Base-by-base conservation (phyloP, 495 filamentous ascomycete species). In the Staphylotrichum tortipilum region DNA sequence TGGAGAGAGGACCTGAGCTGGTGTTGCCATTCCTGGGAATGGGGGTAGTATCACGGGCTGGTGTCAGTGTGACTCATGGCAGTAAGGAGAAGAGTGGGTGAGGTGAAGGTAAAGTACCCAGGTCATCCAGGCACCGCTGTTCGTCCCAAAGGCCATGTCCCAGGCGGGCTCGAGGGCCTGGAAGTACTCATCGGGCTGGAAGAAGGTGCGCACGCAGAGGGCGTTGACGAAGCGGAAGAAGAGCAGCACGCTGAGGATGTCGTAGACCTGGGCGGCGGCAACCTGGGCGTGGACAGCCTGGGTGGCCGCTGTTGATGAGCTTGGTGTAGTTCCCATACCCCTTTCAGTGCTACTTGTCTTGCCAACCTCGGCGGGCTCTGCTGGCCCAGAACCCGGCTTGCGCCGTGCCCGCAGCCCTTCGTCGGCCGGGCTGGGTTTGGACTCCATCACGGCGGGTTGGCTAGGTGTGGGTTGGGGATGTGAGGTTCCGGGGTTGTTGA, bases 171-270 rank as follows among this genome's bases (percentile, higher is more conserved):
- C 92, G 10, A 99, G 76, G 6, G 89, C 86, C 61, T 99, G 92
- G 56, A 89, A 99, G 72, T 86, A 97, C 65, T 99, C 92, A 71
- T 99, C 92, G n/a, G 92, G 92, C 65, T 99, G 92, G 71, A 99
- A 99, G 65, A 95, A 99, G n/a, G 92, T 97, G 42, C 80, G 75
- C 33, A 94, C 72, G 42, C 72, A 78, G 48, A 95, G 71, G n/a
- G 89, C 82, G 68, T 97, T 96, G 62, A 88, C 60, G 43, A 94
- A 76, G 46, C 92, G 88, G 41, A 96, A 76, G 11, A 78, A 78
- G 48, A 95, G 57, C 18, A 96, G 78, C 34, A 80, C 72, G 34
- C 78, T 68, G 43, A 86, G 71, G 47, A 83, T 67, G 39, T 78
- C 75, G n/a, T 45, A 35, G 29, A 60, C 50, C 50, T 65, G 63